Evolutionary conservation across 805 yeast species (phyloP), one percentile per base, ranked within the genome.

Genomic region (Cyberlindnera galapagoensis): DNA sequence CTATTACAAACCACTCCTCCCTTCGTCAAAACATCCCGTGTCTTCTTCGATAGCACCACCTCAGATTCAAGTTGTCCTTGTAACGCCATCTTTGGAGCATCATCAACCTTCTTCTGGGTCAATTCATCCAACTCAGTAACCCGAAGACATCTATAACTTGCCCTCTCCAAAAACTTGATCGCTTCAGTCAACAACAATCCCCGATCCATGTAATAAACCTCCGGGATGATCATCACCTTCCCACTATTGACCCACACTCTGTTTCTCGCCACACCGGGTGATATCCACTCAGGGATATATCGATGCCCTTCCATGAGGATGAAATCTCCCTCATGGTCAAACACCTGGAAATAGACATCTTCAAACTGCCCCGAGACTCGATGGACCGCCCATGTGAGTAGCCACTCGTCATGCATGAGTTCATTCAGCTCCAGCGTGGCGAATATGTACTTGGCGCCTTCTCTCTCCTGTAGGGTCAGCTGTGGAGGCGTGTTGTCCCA

Each of bases 301-400:
- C 73, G 69, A 22, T 67, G 59, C 2, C 69, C 63, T 38, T 73
- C 78, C 7, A 70, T 62, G 27, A 78, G 47, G 8, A 76, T 31
- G 28, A 70, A 67, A 36, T 79, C 85, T 7, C 77, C 74, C 28
- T 72, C 80, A 2, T 66, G 62, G 44, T 76, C 84, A 37, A 60
- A 57, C 3, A 61, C 39, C 24, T 65, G 70, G 5, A 73, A 59
- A 44, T 57, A 71, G 3, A 71, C 32, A 34, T 63, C 66, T 31
- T 42, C 56, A 33, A 42, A 39, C 3, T 54, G 40, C 16, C 21
- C 41, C 5, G 69, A 56, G 32, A 71, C 56, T 4, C 59, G 50
- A 36, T 52, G 56, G 6, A 76, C 44, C 1, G 74, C 30, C 6
- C 57, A 49, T 1, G 66, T 49, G 5, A 74, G 39, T 6, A 76